These are phyloP conservation scores for Camelina hispida DNA, from an alignment of 345 rosid genomes.

Conservation along the genomic window DNA sequence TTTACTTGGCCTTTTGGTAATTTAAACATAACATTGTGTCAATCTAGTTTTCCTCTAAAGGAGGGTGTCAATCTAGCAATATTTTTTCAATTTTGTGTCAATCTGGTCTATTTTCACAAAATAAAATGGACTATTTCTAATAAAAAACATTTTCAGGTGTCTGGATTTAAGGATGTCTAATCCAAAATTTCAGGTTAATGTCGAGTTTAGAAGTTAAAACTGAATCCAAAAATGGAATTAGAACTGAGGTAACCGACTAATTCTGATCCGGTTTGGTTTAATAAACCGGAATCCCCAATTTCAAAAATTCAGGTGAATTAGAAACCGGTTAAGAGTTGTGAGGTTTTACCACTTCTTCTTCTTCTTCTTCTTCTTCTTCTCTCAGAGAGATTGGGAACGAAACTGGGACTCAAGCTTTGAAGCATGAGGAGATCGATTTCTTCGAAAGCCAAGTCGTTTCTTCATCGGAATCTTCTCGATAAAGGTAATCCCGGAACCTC, in stretches of 20 bases:
- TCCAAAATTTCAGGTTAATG: too few species aligned
- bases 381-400: slow-evolving; percentile 23
- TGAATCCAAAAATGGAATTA: background rate
- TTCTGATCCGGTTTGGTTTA: background rate
- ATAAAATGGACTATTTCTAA: too few species aligned
- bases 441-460: slow-evolving; percentile 31
- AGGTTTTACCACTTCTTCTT: slow-evolving; percentile 13
- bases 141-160: too few species aligned
- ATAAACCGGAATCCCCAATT: background rate
- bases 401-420: slow-evolving; percentile 7
- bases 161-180: too few species aligned
- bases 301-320: background rate
- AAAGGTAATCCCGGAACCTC: slow-evolving; percentile 27
- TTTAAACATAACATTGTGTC: too few species aligned
- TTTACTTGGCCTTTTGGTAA: too few species aligned
- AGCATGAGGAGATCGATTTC: slow-evolving; percentile 43
- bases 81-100: too few species aligned
- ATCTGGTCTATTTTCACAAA: too few species aligned
- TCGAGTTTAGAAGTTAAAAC: too few species aligned
- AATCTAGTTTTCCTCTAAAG: too few species aligned
- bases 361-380: background rate
- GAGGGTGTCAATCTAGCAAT: too few species aligned
- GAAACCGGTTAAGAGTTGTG: slow-evolving; percentile 17
- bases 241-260: background rate
- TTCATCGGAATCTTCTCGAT: slow-evolving; percentile 30